A percentile compares a stretch with the other conserved stretches of the same genome.
These are phyloP conservation scores for Pholiota microspora DNA, from an alignment of 768 basidiomycete species.

Conservation along the genomic window DNA sequence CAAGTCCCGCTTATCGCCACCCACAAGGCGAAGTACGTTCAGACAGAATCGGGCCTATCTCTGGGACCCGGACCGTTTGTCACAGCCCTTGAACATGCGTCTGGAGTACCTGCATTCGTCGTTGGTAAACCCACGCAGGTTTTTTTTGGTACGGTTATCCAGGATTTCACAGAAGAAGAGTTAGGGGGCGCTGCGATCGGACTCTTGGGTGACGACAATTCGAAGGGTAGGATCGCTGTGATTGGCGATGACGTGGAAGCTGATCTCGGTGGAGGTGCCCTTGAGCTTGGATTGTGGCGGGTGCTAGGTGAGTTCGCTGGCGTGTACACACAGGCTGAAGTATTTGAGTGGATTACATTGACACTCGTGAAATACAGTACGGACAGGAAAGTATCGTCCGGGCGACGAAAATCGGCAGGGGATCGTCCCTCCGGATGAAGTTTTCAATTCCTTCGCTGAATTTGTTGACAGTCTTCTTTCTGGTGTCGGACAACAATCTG, in stretches of 20 bases:
- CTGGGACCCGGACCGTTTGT: conserved; percentile 75
- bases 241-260: conserved; percentile 67
- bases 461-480: conserved; percentile 48
- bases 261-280: conserved; percentile 63
- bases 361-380: conserved; percentile 50
- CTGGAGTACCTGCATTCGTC: conserved; percentile 44
- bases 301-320: conserved; percentile 57
- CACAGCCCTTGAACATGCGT: conserved; percentile 55
- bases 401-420: conserved; percentile 51
- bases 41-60: conserved; percentile 48
- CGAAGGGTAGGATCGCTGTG: conserved; percentile 40
- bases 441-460: conserved; percentile 49
- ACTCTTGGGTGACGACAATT: neutral
- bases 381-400: conserved; percentile 66
- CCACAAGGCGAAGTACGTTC: conserved; percentile 54
- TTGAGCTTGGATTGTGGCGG: conserved; percentile 58
- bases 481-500: no score
- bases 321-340: no score
- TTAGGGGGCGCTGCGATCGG: neutral
- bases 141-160: conserved; percentile 61
- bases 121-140: conserved; percentile 62
- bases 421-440: conserved; percentile 46
- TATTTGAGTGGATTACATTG: no score
- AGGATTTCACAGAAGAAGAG: conserved; percentile 26
- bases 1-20: conserved; percentile 51